Evolutionary conservation across 2,329 filamentous ascomycete species (phyloP).

Genomic region (Neonectria punicea): DNA sequence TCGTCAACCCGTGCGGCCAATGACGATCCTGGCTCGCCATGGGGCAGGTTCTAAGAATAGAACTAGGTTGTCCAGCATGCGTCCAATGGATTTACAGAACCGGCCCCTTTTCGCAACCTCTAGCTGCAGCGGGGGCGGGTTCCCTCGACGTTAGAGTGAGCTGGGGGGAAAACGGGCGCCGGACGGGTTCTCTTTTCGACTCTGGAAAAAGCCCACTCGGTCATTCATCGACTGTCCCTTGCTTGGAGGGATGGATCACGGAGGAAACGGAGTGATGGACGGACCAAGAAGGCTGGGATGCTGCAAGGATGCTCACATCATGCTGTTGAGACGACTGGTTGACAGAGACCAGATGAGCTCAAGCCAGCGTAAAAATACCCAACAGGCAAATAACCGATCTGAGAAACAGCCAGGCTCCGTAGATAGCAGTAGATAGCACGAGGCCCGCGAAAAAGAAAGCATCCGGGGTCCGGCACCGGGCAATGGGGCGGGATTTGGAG

Average conservation of each 20-base stretch:
- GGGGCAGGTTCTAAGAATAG: slow-evolving; percentile 42
- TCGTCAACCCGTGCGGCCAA: slow-evolving; percentile 33
- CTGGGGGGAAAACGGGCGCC: slow-evolving; percentile 4
- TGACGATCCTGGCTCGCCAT: slow-evolving; percentile 16
- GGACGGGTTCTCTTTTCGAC: slow-evolving; percentile 12
- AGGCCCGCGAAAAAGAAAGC: slow-evolving; percentile 11
- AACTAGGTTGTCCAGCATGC: slow-evolving; percentile 25
- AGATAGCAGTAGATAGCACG: background rate
- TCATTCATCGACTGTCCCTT: slow-evolving; percentile 10
- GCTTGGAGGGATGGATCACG: slow-evolving; percentile 14
- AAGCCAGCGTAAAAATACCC: background rate
- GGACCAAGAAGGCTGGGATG: slow-evolving; percentile 18
- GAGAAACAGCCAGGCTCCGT: background rate
- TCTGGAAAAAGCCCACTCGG: slow-evolving; percentile 8
- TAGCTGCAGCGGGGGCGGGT: slow-evolving; percentile 29
- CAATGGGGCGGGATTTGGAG: background rate
- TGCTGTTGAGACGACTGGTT: slow-evolving; percentile 14
- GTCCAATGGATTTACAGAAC: slow-evolving; percentile 24
- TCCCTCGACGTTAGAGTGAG: slow-evolving; percentile 4
- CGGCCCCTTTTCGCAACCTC: slow-evolving; percentile 31
- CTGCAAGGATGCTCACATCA: slow-evolving; percentile 14
- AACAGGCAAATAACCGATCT: background rate
- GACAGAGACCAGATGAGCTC: background rate
- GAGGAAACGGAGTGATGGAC: background rate
- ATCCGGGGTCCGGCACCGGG: slow-evolving; percentile 14